These are phyloP conservation scores for Fusarium sp. DNA, from an alignment of 2,329 filamentous ascomycete species.

Conservation along the genomic window DNA sequence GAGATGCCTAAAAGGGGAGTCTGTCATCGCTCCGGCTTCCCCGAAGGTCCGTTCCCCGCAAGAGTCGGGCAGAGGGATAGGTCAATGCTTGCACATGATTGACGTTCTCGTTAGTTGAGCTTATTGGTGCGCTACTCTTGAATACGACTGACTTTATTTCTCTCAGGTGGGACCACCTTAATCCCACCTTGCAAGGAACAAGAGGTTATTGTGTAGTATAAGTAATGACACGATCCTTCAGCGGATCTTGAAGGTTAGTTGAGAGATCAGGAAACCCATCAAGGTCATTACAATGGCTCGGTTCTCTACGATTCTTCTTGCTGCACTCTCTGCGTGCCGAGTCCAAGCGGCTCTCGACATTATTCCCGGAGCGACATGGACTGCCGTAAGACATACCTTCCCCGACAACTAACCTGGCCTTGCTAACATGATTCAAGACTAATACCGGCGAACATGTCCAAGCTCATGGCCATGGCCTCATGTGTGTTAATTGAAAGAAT, in stretches of 20 bases:
- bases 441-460: conserved; percentile 69
- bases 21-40: neutral
- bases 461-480: conserved; percentile 75
- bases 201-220: neutral
- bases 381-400: conserved; percentile 48
- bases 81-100: neutral
- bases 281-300: conserved; percentile 2
- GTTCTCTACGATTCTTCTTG: conserved; percentile 6
- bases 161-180: neutral
- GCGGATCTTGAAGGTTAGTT: neutral
- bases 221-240: neutral
- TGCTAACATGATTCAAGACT: conserved; percentile 34
- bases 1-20: neutral
- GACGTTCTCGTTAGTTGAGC: neutral
- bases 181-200: neutral
- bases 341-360: conserved; percentile 47
- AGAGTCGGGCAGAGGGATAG: neutral
- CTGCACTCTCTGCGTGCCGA: conserved; percentile 10
- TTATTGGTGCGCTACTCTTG: neutral
- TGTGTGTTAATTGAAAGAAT: conserved; percentile 50
- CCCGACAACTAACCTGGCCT: neutral
- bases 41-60: neutral
- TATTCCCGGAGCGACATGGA: conserved; percentile 61
- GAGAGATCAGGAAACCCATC: neutral
- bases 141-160: neutral